A percentile compares a stretch with the other conserved stretches of the same genome.
Evolutionary conservation across 1,284 basidiomycete genomes (phyloP).

Genomic region (Tilletia caries): DNA sequence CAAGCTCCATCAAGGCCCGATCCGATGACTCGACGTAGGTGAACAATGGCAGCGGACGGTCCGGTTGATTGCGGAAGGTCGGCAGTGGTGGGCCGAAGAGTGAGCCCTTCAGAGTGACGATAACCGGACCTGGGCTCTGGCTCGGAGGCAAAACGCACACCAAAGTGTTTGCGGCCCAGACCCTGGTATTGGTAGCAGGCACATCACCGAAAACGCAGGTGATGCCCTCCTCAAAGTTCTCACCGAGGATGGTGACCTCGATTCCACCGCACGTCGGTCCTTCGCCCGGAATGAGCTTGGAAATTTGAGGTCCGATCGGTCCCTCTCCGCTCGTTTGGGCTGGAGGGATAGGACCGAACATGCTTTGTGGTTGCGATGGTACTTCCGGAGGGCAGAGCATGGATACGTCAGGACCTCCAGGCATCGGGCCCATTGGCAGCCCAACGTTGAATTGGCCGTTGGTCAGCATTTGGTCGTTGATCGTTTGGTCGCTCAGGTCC

Average conservation of each 20-base stretch:
- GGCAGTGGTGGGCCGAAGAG: background rate
- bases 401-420: background rate
- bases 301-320: conserved; percentile 26
- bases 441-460: background rate
- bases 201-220: conserved; percentile 83
- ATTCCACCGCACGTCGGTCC: conserved; percentile 81
- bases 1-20: conserved; percentile 87
- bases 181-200: conserved; percentile 74
- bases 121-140: conserved; percentile 77
- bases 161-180: conserved; percentile 89
- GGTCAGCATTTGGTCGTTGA: too few species aligned
- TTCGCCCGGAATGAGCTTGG: conserved; percentile 67
- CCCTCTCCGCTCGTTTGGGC: background rate
- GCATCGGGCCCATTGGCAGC: background rate
- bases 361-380: background rate
- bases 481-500: too few species aligned
- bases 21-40: conserved; percentile 89
- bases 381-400: background rate
- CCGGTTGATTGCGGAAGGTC: background rate
- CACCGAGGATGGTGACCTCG: conserved; percentile 86
- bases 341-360: background rate
- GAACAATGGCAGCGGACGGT: conserved; percentile 56
- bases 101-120: conserved; percentile 67
- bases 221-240: conserved; percentile 62
- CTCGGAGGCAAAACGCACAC: conserved; percentile 87